These are phyloP conservation scores for Cladophialophora carrionii DNA, from an alignment of 2,329 filamentous ascomycete genomes.

Conservation along the genomic window DNA sequence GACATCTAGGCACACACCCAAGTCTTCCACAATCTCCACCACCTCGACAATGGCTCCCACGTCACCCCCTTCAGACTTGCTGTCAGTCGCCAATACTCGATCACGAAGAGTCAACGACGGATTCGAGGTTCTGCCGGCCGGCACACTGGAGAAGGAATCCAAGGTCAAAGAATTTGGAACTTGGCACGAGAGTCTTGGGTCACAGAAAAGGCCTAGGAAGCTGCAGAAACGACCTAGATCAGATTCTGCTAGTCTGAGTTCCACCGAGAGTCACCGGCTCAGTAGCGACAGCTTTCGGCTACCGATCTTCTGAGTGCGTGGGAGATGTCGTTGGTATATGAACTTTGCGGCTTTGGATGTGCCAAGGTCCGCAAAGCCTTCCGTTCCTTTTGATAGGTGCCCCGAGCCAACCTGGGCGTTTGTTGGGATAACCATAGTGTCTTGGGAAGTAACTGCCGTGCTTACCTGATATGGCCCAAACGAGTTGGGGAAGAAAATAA, in stretches of 20 bases:
- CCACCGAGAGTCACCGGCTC: slow-evolving; percentile 22
- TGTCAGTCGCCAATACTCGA: slow-evolving; percentile 33
- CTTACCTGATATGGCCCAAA: background rate
- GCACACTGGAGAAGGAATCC: slow-evolving; percentile 29
- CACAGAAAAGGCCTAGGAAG: slow-evolving; percentile 29
- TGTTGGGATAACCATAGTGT: slow-evolving; percentile 21
- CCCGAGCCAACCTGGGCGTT: slow-evolving; percentile 9
- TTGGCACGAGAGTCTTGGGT: slow-evolving; percentile 21
- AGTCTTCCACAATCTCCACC: slow-evolving; percentile 30
- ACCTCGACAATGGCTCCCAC: slow-evolving; percentile 19
- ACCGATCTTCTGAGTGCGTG: slow-evolving; percentile 25
- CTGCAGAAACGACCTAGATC: slow-evolving; percentile 31
- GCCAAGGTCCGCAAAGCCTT: slow-evolving; percentile 2
- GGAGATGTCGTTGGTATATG: slow-evolving; percentile 27
- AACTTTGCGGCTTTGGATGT: slow-evolving; percentile 27
- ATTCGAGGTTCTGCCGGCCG: slow-evolving; percentile 37
- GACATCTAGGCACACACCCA: slow-evolving; percentile 28
- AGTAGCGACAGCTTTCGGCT: slow-evolving; percentile 26
- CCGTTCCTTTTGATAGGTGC: slow-evolving; percentile 13
- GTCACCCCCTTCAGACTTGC: slow-evolving; percentile 14
- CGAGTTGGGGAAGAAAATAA: background rate
- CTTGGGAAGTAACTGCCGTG: slow-evolving; percentile 15
- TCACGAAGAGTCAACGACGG: slow-evolving; percentile 33
- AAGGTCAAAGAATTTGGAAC: slow-evolving; percentile 32
- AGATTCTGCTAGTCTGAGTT: slow-evolving; percentile 26